phyloP scores from a whole-genome alignment of 1,139 yeast species.

The Candida labiduridarum region DNA sequence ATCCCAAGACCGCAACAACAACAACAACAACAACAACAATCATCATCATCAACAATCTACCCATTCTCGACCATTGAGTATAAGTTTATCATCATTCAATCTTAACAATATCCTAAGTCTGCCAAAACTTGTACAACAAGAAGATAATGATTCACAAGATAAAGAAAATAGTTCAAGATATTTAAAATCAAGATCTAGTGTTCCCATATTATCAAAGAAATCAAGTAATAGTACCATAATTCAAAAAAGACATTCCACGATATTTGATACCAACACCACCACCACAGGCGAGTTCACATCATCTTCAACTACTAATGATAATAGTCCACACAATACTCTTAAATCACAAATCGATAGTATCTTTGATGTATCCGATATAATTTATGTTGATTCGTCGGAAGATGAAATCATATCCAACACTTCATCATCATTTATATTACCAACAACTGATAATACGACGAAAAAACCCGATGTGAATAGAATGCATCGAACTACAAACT shows the following conservation, averaged over 20 bases:
- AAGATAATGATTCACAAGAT: background rate
- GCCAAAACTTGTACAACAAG: constrained; percentile 5
- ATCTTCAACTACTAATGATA: background rate
- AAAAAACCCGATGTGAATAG: constrained; percentile 11
- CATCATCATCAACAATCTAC: background rate
- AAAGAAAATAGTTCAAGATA: constrained; percentile 19
- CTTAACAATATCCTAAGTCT: constrained; percentile 7
- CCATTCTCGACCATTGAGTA: constrained; percentile 13
- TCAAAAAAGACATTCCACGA: constrained; percentile 9
- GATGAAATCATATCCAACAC: constrained; percentile 16
- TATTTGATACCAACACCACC: constrained; percentile 2
- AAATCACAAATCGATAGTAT: constrained; percentile 20
- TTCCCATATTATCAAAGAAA: constrained; percentile 22
- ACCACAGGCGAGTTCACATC: background rate
- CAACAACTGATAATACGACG: background rate
- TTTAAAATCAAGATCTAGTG: constrained; percentile 26
- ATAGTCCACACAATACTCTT: constrained; percentile 10
- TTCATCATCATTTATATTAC: constrained; percentile 3
- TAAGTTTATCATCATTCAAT: constrained; percentile 13
- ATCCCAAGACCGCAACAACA: too few relatives aligned
- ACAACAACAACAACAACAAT: background rate
- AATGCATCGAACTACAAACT: constrained; percentile 27
- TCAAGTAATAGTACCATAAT: constrained; percentile 1
- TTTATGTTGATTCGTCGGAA: constrained; percentile 17
- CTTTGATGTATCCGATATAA: constrained; percentile 25